Evolutionary conservation across 257 asterid species (phyloP), one percentile per base, ranked within the genome.

Genomic region (Nyctanthes arbortristis): DNA sequence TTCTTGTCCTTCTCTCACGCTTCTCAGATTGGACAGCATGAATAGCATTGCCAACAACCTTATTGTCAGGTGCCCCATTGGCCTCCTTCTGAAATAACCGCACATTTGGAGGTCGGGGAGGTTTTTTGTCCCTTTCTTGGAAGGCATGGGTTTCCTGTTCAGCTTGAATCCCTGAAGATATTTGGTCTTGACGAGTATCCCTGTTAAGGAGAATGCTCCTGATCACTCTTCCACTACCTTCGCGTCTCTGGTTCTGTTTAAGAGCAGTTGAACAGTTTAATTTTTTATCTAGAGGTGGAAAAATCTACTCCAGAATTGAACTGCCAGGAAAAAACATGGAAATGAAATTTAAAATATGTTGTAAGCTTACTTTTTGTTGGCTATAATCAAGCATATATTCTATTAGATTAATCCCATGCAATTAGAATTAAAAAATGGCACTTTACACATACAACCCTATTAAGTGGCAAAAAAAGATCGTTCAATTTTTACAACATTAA

Each of bases 141-240:
- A 75, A 68, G 33, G 64, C 58, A 77, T 63, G 86, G 69, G 61
- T 62, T 59, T 82, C 87, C 57, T 61, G 74, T 65, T 81, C 97
- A 70, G 87, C 57, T 72, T 78, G 86, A 69, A 77, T 73, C 29
- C 79, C 83, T 56, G 83, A 66, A 31, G 82, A 66, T 39, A 72
- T 59, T 61, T 81, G 94, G 75, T 78, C 82, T 73, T 81, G 91
- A 36, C 76, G 87, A 69, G 74, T 75, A 79, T 89, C 93, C 83
- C 74, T 85, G 63, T 75, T 85, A 18, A 82, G 87, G 66, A 89
- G 89, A 77, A 89, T 85, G 81, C 90, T 89, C 75, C 87, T 80
- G 69, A 91, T 85, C 39, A 89, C 84, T 89, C 90, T 84, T 72
- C 96, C 96, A 84, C 88, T 73, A 73, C 89, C 74, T 83, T 91